Conservation (phyloP, 768 basidiomycete species). For the Leccinum rimulosum region DNA sequence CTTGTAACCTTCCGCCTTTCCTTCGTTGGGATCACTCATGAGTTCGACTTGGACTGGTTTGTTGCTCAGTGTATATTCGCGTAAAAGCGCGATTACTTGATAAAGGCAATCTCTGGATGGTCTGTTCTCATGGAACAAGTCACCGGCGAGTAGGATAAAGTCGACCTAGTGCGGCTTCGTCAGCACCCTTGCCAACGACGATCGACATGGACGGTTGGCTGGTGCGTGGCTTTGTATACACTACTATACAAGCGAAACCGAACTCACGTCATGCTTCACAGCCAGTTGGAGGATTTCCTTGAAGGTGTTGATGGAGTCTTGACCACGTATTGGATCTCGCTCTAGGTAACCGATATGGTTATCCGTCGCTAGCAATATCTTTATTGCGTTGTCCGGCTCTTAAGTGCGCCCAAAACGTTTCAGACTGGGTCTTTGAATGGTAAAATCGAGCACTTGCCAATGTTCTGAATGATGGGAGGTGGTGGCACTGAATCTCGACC, state of each 20-base stretch:
- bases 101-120: constrained; percentile 90
- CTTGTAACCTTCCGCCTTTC: constrained; percentile 82
- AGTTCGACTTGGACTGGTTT: constrained; percentile 89
- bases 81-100: constrained; percentile 81
- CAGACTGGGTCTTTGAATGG: background rate
- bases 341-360: constrained; percentile 96
- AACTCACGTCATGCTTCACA: constrained; percentile 77
- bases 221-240: background rate
- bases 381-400: constrained; percentile 69
- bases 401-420: constrained; percentile 1
- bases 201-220: background rate
- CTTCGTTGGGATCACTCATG: constrained; percentile 89
- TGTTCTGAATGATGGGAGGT: constrained; percentile 36
- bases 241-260: background rate
- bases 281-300: constrained; percentile 90
- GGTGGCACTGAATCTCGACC: constrained; percentile 29
- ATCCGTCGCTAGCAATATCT: constrained; percentile 90
- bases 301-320: constrained; percentile 95
- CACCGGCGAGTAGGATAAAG: constrained; percentile 91
- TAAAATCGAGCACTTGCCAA: constrained; percentile 32
- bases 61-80: constrained; percentile 88
- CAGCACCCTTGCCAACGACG: background rate
- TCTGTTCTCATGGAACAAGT: constrained; percentile 97
- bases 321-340: constrained; percentile 89
- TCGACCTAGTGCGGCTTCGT: constrained; percentile 63